These are phyloP conservation scores for Phyllosticta paracitricarpa DNA, from an alignment of 2,329 filamentous ascomycete genomes.

Conservation along the genomic window DNA sequence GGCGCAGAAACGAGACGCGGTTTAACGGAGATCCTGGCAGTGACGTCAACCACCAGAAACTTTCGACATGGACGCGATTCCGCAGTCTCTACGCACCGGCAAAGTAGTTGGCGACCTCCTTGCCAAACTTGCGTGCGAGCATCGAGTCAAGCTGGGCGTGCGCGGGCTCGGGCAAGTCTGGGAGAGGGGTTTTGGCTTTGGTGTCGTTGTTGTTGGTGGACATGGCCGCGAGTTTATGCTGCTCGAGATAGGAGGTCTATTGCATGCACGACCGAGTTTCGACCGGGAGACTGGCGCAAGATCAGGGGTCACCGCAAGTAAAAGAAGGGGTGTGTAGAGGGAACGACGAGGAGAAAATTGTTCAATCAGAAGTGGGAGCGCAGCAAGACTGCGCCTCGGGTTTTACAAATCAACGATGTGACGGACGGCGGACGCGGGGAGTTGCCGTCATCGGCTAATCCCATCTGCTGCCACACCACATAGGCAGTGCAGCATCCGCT, in stretches of 20 bases:
- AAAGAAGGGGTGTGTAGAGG: background rate
- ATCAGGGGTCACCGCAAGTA: background rate
- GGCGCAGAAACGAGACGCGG: constrained; percentile 67
- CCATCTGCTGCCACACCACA: constrained; percentile 4
- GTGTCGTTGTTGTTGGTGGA: constrained; percentile 1
- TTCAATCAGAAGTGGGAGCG: background rate
- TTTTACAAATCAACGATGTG: background rate
- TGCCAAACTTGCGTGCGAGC: constrained; percentile 68
- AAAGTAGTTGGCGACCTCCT: constrained; percentile 76
- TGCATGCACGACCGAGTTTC: constrained; percentile 8
- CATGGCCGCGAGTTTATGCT: constrained; percentile 5
- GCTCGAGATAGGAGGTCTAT: constrained; percentile 11
- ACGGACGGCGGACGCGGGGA: background rate
- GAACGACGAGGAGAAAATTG: background rate
- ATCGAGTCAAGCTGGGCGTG: constrained; percentile 54
- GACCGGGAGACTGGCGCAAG: background rate
- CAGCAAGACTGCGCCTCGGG: background rate
- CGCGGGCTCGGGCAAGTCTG: constrained; percentile 47
- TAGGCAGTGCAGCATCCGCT: no score
- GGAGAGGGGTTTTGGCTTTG: constrained; percentile 20
- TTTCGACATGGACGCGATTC: constrained; percentile 72
- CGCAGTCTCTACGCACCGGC: constrained; percentile 38
- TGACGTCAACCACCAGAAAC: constrained; percentile 5
- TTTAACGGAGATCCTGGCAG: constrained; percentile 58
- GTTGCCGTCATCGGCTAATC: constrained; percentile 1